Conservation (phyloP, 805 yeast species). For the Zygosaccharomyces rouxii region DNA sequence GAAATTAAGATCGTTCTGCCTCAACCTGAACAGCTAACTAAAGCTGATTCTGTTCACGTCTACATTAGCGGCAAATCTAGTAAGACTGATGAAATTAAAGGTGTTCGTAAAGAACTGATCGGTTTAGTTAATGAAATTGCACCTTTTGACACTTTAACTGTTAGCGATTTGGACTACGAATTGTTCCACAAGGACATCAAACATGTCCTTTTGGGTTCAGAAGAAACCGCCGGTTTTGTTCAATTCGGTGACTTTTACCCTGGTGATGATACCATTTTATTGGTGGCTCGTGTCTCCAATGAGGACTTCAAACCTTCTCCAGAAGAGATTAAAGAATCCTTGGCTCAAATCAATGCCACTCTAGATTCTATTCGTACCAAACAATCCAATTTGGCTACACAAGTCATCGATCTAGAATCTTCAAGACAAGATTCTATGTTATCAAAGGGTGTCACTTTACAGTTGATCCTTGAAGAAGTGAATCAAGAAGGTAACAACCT, state of each 20-base stretch:
- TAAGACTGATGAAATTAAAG: constrained; percentile 48
- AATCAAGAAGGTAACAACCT: constrained; percentile 35
- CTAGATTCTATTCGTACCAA: constrained; percentile 56
- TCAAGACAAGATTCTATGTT: constrained; percentile 48
- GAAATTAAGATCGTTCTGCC: constrained; percentile 49
- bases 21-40: constrained; percentile 41
- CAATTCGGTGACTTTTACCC: constrained; percentile 50
- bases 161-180: constrained; percentile 60
- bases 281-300: constrained; percentile 47
- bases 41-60: constrained; percentile 47
- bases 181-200: constrained; percentile 31
- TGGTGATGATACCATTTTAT: constrained; percentile 45
- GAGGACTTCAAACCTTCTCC: constrained; percentile 72
- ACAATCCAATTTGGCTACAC: constrained; percentile 49
- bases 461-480: constrained; percentile 36
- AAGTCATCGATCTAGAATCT: constrained; percentile 47
- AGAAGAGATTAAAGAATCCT: constrained; percentile 51
- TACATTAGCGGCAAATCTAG: constrained; percentile 54
- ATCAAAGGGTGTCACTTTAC: constrained; percentile 17
- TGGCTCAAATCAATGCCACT: constrained; percentile 50
- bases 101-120: constrained; percentile 69
- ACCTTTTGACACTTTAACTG: constrained; percentile 56
- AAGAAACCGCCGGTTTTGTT: constrained; percentile 50
- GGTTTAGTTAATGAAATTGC: constrained; percentile 65
- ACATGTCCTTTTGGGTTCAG: constrained; percentile 22